Percentiles rank a stretch among this genome's conserved stretches.
Evolutionary conservation across 2,329 filamentous ascomycete species (phyloP).

Genomic region (Fusarium drepaniforme): DNA sequence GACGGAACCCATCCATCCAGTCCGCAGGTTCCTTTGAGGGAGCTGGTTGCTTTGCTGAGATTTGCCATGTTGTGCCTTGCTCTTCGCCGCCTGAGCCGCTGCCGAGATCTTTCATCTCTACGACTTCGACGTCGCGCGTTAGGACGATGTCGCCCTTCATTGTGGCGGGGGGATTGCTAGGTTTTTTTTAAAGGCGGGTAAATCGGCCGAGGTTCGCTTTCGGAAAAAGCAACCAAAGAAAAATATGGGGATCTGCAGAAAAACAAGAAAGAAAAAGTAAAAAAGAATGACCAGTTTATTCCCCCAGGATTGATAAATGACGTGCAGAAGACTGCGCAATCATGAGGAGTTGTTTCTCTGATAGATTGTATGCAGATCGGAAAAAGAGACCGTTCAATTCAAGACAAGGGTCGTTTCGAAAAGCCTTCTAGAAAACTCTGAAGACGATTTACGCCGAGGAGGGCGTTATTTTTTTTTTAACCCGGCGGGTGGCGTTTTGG

Average conservation of each 20-base stretch:
- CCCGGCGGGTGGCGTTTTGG: constrained; percentile 8
- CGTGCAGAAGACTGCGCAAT: constrained; percentile 1
- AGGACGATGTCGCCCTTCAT: constrained; percentile 36
- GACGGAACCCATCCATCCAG: constrained; percentile 40
- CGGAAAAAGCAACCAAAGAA: neutral
- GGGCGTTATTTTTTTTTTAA: neutral
- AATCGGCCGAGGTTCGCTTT: neutral
- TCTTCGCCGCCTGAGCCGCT: constrained; percentile 10
- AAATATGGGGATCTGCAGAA: neutral
- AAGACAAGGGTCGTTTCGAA: constrained; percentile 9
- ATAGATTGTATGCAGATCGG: constrained; percentile 19
- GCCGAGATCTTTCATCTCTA: constrained; percentile 30
- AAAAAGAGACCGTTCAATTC: neutral
- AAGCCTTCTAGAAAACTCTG: constrained; percentile 30
- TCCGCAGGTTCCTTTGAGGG: constrained; percentile 18
- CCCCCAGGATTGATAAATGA: constrained; percentile 4
- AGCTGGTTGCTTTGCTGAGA: constrained; percentile 8
- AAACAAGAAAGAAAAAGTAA: neutral
- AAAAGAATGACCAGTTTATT: neutral
- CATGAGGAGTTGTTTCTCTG: neutral
- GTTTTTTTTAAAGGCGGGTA: neutral
- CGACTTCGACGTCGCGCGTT: constrained; percentile 34
- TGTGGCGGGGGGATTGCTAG: neutral
- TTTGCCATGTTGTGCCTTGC: constrained; percentile 22
- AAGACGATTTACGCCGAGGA: neutral